Base-by-base conservation (phyloP, 352 stramenopile species). In the Phytophthora idaei region DNA sequence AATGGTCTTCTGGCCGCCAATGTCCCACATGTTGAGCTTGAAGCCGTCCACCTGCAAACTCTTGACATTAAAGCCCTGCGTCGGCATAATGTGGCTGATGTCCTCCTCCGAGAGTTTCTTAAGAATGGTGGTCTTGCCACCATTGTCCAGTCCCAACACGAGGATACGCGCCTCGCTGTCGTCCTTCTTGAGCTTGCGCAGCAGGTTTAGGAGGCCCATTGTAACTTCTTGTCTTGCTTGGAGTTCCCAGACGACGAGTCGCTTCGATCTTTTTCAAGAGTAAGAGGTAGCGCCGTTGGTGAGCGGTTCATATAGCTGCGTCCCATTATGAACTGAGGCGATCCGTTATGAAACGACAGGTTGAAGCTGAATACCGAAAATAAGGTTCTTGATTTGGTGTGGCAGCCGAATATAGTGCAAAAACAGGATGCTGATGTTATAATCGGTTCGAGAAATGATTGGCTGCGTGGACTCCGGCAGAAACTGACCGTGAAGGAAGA, bases 1-100 rank as follows among this genome's bases (percentile, higher is more conserved):
- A 57, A 99, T 99, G 31, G 97, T 99, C 65, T 98, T 98, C 85
- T 99, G 98, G 27, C 97, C 98, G 47, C 97, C 98, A 51, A 99
- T 97, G 79, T 99, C 97, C 96, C 96, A 99, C 66, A 98, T 96
- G 76, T 99, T 98, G 57, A 99, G 89, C 80, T 98, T 98, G 76
- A 98, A 98, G 73, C 89, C 92, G 71, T 97, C 90, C 58, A 97
- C 87, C 76, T 97, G 90, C n/a, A 98, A 73, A 44, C 84, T 97
- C 80, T 98, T 98, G 70, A 99, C 95, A 81, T 99, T 98, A 76
- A 98, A 98, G 57, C 96, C 95, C 78, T 98, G 91, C 41, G 92
- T 98, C 5, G 93, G 91, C 84, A 95, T 97, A 63, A 98, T 97
- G 73, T 94, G 80, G 50, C 77, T 96, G 67, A 98, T 98, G 67